These are phyloP conservation scores for Wickerhamomyces sp. DNA, from an alignment of 1,139 yeast species.

Conservation along the genomic window DNA sequence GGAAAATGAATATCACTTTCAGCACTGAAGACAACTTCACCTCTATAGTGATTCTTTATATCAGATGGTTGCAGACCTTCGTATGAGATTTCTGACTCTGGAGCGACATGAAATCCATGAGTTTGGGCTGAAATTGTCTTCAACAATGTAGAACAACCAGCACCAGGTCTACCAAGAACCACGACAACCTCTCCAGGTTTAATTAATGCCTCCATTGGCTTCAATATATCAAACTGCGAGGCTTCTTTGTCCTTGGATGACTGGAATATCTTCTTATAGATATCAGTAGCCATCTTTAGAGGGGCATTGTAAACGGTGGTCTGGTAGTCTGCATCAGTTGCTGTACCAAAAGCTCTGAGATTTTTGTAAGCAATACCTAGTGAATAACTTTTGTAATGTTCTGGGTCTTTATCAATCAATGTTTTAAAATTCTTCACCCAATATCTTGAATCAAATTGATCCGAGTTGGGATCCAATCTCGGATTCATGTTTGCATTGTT, in stretches of 20 bases:
- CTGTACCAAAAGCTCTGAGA: constrained; percentile 44
- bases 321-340: constrained; percentile 41
- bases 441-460: constrained; percentile 53
- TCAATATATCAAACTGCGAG: constrained; percentile 30
- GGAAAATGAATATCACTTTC: constrained; percentile 73
- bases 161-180: constrained; percentile 51
- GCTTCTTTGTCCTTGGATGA: constrained; percentile 22
- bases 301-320: constrained; percentile 43
- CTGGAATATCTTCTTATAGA: constrained; percentile 25
- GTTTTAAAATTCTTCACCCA: constrained; percentile 73
- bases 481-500: constrained; percentile 38
- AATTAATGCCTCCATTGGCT: constrained; percentile 37
- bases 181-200: constrained; percentile 48
- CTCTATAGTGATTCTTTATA: constrained; percentile 49
- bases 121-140: constrained; percentile 63
- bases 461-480: constrained; percentile 49
- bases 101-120: constrained; percentile 61
- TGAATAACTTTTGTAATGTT: constrained; percentile 44
- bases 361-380: constrained; percentile 44
- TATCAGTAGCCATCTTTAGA: constrained; percentile 21
- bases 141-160: constrained; percentile 46
- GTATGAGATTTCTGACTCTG: constrained; percentile 43
- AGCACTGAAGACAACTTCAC: constrained; percentile 70
- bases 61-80: constrained; percentile 47
- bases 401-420: constrained; percentile 53